Percentiles rank a stretch among this genome's conserved stretches.
phyloP scores from a whole-genome alignment of 176 grass and related monocot genomes.

The Miscanthus lutarioriparius region DNA sequence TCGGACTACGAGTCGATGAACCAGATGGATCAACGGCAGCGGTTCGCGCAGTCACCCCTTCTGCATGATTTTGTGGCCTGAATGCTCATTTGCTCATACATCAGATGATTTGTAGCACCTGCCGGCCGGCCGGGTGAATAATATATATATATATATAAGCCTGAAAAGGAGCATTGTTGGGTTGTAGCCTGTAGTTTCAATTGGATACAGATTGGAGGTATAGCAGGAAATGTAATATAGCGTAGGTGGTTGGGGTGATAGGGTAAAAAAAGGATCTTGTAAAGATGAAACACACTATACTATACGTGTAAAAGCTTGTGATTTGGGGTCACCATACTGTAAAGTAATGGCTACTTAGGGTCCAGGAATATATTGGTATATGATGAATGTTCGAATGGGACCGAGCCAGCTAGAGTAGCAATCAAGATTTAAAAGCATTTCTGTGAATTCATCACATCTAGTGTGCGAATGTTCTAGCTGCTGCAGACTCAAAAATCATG shows the following conservation, averaged over 20 bases:
- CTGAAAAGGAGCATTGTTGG: constrained; percentile 55
- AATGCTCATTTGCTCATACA: constrained; percentile 25
- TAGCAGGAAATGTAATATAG: constrained; percentile 74
- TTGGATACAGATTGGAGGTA: constrained; percentile 63
- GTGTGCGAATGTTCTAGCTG: not conserved
- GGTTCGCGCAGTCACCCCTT: constrained; percentile 62
- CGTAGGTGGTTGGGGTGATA: constrained; percentile 55
- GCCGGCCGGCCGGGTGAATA: constrained; percentile 51
- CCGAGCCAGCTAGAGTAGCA: not conserved
- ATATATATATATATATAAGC: constrained; percentile 42
- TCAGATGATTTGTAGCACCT: constrained; percentile 53
- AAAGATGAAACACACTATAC: constrained; percentile 70
- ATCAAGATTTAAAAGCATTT: not conserved
- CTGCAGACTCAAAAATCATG: not conserved
- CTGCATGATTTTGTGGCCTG: constrained; percentile 99
- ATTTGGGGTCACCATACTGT: constrained; percentile 45
- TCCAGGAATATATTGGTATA: constrained; percentile 11
- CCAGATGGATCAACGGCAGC: constrained; percentile 62
- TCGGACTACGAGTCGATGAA: constrained; percentile 62
- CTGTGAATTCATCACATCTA: not conserved
- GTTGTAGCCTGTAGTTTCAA: constrained; percentile 70
- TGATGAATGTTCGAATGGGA: not conserved
- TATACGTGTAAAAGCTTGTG: constrained; percentile 72
- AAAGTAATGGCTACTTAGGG: constrained; percentile 44
- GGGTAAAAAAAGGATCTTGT: constrained; percentile 62